Evolutionary conservation across 345 rosid genomes (phyloP).

Genomic region (Lepidium africanum): DNA sequence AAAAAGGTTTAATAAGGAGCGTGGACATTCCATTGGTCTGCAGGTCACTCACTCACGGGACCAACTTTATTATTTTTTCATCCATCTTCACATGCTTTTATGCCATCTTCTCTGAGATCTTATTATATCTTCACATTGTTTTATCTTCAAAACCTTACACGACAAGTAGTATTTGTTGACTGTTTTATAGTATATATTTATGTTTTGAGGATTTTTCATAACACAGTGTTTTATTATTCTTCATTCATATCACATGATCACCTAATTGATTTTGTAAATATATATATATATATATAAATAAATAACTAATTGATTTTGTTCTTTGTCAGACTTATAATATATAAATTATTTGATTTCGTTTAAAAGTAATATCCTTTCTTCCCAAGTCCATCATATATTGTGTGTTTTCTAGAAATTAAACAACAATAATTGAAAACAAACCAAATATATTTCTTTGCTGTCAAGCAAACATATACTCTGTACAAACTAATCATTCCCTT

Average conservation of each 20-base stretch:
- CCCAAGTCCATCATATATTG: not conserved
- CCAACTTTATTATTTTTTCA: slow-evolving; percentile 13
- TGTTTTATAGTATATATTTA: not conserved
- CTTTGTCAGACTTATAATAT: too few relatives aligned
- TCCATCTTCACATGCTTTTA: slow-evolving; percentile 20
- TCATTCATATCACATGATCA: not conserved
- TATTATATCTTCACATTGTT: not conserved
- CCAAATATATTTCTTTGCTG: slow-evolving; percentile 8
- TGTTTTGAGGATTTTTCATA: not conserved
- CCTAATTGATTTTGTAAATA: not conserved
- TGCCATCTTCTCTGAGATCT: not conserved
- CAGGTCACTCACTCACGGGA: slow-evolving; percentile 13
- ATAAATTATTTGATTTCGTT: not conserved
- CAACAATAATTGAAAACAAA: not conserved
- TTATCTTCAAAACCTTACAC: not conserved
- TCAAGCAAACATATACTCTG: slow-evolving; percentile 16
- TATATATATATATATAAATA: too few relatives aligned
- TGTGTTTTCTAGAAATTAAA: not conserved
- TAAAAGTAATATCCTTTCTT: not conserved
- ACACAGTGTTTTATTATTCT: not conserved
- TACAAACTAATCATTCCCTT: slow-evolving; percentile 13
- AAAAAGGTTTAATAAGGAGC: not conserved
- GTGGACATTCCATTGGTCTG: slow-evolving; percentile 23
- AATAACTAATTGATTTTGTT: not conserved
- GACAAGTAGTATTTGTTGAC: not conserved